Evolutionary conservation across 495 filamentous ascomycete genomes (phyloP), one percentile per base, ranked within the genome.

Genomic region (Trichoderma parareesei): DNA sequence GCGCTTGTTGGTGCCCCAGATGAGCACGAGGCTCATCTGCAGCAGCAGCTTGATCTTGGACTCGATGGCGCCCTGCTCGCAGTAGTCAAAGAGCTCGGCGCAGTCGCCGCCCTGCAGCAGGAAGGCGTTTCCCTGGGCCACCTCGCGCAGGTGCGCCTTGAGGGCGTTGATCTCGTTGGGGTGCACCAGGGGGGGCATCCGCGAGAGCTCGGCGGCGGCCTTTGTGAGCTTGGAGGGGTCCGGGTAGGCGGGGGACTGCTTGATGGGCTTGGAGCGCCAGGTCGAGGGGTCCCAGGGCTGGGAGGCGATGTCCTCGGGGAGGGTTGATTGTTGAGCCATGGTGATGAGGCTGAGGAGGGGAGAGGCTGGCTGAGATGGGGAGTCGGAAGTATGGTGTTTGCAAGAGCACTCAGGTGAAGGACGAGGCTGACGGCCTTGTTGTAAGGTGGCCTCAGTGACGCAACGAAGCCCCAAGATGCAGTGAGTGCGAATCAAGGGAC

Each of bases 21-120:
- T 89, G 63, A 98, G 81, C 16, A 97, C 90, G 67, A 98, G 76
- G 69, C 89, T 93, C 93, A 98, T 97, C 78, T 98, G 93, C 44
- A 98, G 81, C 14, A 97, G 82, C 11, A 98, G 85, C 76, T 98
- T 98, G 75, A 97, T 91, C 79, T 97, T 98, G 38, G 91, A 88
- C 72, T 97, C 90, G 68, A 98, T 96, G 69, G 89, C 89, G 42
- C 83, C 80, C 71, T 91, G 87, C 70, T 91, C 86, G 75, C 94
- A 98, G 82, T 98, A 98, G 76, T 93, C 90, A 70, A 98, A 98
- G 6, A 98, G 81, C 78, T 98, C 94, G 5, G 94, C 94, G 71
- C 94, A 98, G 77, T 98, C 94, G 63, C 92, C 94, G 62, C 94
- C 94, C 79, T 98, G 94, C 13, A 98, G 84, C 11, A 98, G 85